phyloP scores from a whole-genome alignment of 352 stramenopile genomes.

The Globisporangium barbulae region DNA sequence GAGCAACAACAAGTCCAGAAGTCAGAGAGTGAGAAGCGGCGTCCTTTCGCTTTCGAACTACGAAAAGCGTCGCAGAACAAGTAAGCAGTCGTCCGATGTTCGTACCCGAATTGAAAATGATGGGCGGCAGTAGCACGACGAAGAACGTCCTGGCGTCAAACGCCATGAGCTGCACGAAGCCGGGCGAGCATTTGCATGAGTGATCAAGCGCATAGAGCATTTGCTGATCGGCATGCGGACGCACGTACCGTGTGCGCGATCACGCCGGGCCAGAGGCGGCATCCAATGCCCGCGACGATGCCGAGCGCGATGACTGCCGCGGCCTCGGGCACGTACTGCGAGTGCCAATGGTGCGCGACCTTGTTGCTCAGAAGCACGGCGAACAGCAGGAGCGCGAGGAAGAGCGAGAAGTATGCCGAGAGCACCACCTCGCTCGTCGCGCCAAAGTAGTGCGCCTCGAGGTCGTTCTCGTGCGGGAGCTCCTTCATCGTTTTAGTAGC shows the following conservation, averaged over 20 bases:
- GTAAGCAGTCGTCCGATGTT: neutral
- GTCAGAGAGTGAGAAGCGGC: neutral
- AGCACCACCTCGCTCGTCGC: constrained; percentile 57
- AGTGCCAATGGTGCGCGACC: constrained; percentile 65
- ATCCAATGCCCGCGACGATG: constrained; percentile 48
- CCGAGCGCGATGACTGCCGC: constrained; percentile 52
- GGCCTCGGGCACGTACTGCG: constrained; percentile 67
- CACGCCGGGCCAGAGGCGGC: constrained; percentile 47
- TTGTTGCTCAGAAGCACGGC: constrained; percentile 78
- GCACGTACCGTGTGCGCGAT: constrained; percentile 33
- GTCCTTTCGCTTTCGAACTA: neutral
- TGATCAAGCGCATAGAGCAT: neutral
- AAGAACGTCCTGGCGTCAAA: constrained; percentile 94
- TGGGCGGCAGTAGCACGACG: constrained; percentile 88
- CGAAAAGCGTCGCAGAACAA: neutral
- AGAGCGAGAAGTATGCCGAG: constrained; percentile 66
- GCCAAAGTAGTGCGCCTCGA: constrained; percentile 20
- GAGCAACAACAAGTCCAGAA: neutral
- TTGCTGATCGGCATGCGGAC: neutral
- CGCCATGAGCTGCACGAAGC: constrained; percentile 47
- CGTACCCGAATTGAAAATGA: constrained; percentile 92
- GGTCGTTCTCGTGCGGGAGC: constrained; percentile 26
- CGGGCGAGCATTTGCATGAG: neutral
- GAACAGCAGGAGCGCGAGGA: constrained; percentile 66
- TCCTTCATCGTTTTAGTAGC: constrained; percentile 15